Base-by-base conservation (phyloP, 139 green algal species). In the Pleodorina starrii region DNA sequence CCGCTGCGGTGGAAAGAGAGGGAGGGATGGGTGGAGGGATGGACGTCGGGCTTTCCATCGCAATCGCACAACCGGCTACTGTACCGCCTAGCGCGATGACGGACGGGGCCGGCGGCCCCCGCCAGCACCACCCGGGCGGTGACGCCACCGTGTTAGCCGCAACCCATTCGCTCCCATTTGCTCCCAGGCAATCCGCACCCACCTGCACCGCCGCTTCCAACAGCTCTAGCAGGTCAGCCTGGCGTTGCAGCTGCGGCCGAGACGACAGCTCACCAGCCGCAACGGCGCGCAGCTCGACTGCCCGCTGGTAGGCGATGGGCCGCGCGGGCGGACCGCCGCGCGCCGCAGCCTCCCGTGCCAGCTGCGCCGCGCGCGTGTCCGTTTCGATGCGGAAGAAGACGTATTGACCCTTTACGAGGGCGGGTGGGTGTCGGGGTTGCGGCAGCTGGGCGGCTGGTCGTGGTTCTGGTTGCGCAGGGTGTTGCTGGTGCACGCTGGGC, bases 171-270 rank as follows among this genome's bases (percentile, higher is more conserved):
- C n/a, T n/a, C n/a, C n/a, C n/a, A n/a, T n/a, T n/a, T n/a, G n/a
- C n/a, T n/a, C n/a, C n/a, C n/a, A n/a, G n/a, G n/a, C n/a, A n/a
- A n/a, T n/a, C n/a, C n/a, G n/a, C n/a, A n/a, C n/a, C n/a, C 29
- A 66, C 54, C 54, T 66, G 25, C 54, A 88, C 14, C 32, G 66
- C 66, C 19, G 25, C n/a, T 3, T 50, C 44, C 82, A 88, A 44
- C 46, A 88, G 32, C 82, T 79, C 43, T 35, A 88, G 66, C n/a
- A 88, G 25, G 40, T 16, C 44, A 44, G 66, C 82, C 68, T 80
- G 66, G 17, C 48, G 63, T 63, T 76, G 82, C 44, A 69, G n/a
- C 32, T 9, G 43, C 32, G 44, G 32, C 2, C 6, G 14, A 4
- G 16, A 1, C 29, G 42, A 42, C 80, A 87, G 60, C 66, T 69